phyloP scores from a whole-genome alignment of 805 yeast genomes.

The Wickerhamiella lipophila region DNA sequence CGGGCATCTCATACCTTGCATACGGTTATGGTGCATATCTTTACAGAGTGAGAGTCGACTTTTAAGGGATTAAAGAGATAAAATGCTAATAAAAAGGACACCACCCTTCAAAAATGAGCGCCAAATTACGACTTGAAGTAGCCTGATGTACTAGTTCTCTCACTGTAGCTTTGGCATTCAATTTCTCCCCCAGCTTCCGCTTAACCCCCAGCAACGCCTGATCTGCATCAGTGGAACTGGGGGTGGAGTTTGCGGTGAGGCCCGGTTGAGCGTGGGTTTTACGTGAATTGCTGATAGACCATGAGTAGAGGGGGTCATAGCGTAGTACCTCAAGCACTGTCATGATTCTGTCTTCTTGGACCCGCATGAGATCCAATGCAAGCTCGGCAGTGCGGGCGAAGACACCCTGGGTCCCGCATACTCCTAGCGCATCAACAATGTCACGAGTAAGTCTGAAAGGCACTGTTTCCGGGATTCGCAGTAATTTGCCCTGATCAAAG shows the following conservation, averaged over 20 bases:
- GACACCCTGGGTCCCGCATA: constrained; percentile 68
- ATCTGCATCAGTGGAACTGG: constrained; percentile 54
- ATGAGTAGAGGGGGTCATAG: constrained; percentile 87
- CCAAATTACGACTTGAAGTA: constrained; percentile 49
- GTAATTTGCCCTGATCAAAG: constrained; percentile 77
- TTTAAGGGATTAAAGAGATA: no score
- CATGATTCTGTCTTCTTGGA: constrained; percentile 53
- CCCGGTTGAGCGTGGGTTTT: constrained; percentile 21
- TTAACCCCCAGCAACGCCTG: constrained; percentile 63
- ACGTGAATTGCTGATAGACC: constrained; percentile 74
- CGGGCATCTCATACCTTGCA: neutral
- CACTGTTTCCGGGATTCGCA: constrained; percentile 83
- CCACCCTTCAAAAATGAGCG: constrained; percentile 50
- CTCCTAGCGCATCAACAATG: constrained; percentile 84
- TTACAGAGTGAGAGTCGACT: no score
- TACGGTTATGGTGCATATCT: neutral
- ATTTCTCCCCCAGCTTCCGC: constrained; percentile 55
- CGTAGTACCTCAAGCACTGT: constrained; percentile 73
- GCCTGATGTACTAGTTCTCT: constrained; percentile 74
- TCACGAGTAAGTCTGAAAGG: constrained; percentile 89
- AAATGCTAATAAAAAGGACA: constrained; percentile 26
- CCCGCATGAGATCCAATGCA: constrained; percentile 53
- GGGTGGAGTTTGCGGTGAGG: constrained; percentile 32
- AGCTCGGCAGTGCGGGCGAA: constrained; percentile 63
- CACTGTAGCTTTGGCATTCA: constrained; percentile 75